Base-by-base conservation (phyloP, 805 yeast genomes). In the Candida succiphila region DNA sequence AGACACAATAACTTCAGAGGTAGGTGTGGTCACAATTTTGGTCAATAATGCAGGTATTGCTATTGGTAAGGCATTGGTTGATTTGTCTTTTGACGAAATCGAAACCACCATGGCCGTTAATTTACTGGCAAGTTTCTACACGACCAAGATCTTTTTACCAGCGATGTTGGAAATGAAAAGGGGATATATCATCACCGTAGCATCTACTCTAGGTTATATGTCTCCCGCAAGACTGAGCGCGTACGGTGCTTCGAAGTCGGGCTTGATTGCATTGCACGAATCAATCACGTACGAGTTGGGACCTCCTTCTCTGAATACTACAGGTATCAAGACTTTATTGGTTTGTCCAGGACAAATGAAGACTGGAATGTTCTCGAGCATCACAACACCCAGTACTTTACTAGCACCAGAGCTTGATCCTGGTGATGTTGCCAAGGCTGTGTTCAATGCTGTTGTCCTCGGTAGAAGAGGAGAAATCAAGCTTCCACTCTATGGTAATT, bases 161-260 rank as follows among this genome's bases (percentile, higher is more conserved):
- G 72, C 59, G 27, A 84, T 89, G 89, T 40, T 83, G 2, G 51
- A 43, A 16, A 38, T 50, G 16, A 61, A 66, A 37, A 60, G 89
- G 29, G 96, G 96, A 0, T 82, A 76, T 50, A 66, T 89, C 16
- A 75, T 88, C 22, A 83, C 87, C 3, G 63, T 89, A 26, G 85
- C 94, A 0, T 85, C 95, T 0, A 87, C 84, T 0, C 61, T 89
- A 35, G 96, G 96, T 0, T 77, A 79, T 41, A 67, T 83, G 64
- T 69, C 92, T 0, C 96, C 96, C 0, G 88, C 94, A 8, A 64
- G 80, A 17, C 63, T 85, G 37, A 62, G 78, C 29, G 82, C 82
- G 0, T 89, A 89, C 49, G 95, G 95, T 0, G 95, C 96, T 0
- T 72, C 94, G 13, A 89, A 89, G 52, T 78, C 94, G 0, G 96